These are phyloP conservation scores for Cladosporium sp. DNA, from an alignment of 2,329 filamentous ascomycete genomes.

Conservation along the genomic window DNA sequence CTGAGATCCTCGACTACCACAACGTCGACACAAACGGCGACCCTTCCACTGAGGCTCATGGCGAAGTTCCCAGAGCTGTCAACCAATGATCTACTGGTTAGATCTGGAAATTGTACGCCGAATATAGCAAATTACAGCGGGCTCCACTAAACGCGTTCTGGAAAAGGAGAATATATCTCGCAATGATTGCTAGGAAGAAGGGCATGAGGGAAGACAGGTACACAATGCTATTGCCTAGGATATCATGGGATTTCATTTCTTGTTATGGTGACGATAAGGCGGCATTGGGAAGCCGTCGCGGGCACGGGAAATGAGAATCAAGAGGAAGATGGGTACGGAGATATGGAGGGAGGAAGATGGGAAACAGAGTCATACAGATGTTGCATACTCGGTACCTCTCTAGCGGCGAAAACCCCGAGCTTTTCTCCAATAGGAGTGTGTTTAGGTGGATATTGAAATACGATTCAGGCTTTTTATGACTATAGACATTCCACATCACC, in stretches of 20 bases:
- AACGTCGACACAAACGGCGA: constrained; percentile 65
- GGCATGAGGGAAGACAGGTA: constrained; percentile 8
- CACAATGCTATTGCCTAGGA: constrained; percentile 11
- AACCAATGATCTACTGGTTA: background rate
- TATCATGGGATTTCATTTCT: constrained; percentile 3
- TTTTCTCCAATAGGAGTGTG: background rate
- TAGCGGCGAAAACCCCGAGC: no score
- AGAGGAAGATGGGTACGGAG: background rate
- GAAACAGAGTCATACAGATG: background rate
- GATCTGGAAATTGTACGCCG: background rate
- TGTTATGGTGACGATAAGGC: background rate
- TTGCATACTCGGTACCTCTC: no score
- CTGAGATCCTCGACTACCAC: constrained; percentile 97
- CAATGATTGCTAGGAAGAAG: background rate
- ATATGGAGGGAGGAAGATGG: background rate
- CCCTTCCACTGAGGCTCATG: constrained; percentile 13
- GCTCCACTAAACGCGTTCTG: background rate
- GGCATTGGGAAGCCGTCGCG: background rate
- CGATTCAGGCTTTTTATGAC: background rate
- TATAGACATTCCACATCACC: no score
- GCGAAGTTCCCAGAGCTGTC: constrained; percentile 2
- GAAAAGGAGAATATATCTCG: background rate
- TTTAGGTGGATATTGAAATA: constrained; percentile 9
- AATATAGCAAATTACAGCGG: background rate
- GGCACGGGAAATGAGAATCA: background rate